Base-by-base conservation (phyloP, 2,329 filamentous ascomycete genomes). In the Monosporascus sp. region DNA sequence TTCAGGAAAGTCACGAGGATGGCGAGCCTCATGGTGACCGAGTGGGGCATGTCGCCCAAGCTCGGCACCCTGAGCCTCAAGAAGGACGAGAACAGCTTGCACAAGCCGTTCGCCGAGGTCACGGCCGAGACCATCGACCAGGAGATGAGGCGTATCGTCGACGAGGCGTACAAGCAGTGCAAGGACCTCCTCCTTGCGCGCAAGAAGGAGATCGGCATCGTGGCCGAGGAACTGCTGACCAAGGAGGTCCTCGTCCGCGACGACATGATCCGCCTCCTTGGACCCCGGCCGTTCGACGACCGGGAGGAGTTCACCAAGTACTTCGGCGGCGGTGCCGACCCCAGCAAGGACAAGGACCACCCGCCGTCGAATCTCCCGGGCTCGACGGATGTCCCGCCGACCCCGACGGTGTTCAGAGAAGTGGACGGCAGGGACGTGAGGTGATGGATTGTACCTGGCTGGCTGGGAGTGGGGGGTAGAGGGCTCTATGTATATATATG, bases 21-120 rank as follows among this genome's bases (percentile, higher is more conserved):
- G 88, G 95, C 94, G 3, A 95, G 89, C 18, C 87, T 89, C 57
- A 99, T 99, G 94, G 94, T 99, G 31, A 99, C 93, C n/a, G 90
- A 96, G 70, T 99, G 91, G 87, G 94, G 94, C 61, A 99, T 99
- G 94, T 95, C 89, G 41, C 83, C 89, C 61, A 95, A 96, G 75
- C 87, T 99, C 47, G 93, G 93, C 31, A 92, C 92, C 59, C 80
- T 99, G 58, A 89, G 95, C 77, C 99, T 93, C 71, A 88, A 94
- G 64, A 88, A 89, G 68, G 81, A 90, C 65, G 82, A 88, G 58
- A 88, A 89, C 68, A 85, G 89, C 66, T 74, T 97, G 55, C 86
- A 92, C 68, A 99, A 99, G 77, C 94, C 94, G 0, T 99, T 97
- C 74, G 93, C 90, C 22, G 94, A 99, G 75, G 80, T 90, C 50